phyloP scores from a whole-genome alignment of 1,284 basidiomycete species.

The Pisolithus thermaeus region DNA sequence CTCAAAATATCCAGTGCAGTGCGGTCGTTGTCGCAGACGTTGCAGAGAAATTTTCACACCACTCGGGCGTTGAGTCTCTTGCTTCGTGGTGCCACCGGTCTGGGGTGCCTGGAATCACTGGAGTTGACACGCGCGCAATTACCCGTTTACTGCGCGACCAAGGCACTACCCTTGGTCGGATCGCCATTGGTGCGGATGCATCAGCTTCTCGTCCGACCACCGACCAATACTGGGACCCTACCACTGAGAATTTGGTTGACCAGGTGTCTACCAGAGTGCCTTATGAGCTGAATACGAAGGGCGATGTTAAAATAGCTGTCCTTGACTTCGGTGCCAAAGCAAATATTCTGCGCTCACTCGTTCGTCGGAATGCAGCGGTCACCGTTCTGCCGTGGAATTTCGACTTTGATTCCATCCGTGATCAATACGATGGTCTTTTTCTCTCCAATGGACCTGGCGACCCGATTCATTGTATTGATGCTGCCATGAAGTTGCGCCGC shows the following conservation, averaged over 20 bases:
- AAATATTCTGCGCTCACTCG: conserved; percentile 91
- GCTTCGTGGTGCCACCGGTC: conserved; percentile 92
- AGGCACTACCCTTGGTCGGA: conserved; percentile 91
- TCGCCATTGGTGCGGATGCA: conserved; percentile 80
- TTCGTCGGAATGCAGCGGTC: conserved; percentile 85
- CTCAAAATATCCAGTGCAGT: conserved; percentile 83
- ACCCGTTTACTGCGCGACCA: conserved; percentile 93
- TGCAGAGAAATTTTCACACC: conserved; percentile 93
- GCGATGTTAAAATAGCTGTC: conserved; percentile 89
- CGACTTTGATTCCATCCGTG: conserved; percentile 88
- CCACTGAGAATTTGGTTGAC: conserved; percentile 87
- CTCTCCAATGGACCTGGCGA: conserved; percentile 96
- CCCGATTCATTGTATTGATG: conserved; percentile 86
- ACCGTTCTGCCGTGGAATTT: conserved; percentile 98
- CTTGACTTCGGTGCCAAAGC: conserved; percentile 98
- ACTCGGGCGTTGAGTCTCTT: conserved; percentile 89
- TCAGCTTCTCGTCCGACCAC: conserved; percentile 52
- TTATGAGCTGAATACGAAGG: conserved; percentile 84
- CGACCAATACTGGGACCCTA: conserved; percentile 89
- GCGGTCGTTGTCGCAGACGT: conserved; percentile 94
- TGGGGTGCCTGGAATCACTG: conserved; percentile 90
- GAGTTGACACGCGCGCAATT: conserved; percentile 96
- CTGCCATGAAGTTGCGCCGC: conserved; percentile 73
- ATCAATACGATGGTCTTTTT: conserved; percentile 94
- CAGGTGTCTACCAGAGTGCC: conserved; percentile 85